A percentile compares a stretch with the other conserved stretches of the same genome.
These are phyloP conservation scores for Fraxinus albicans DNA, from an alignment of 305 asterid genomes.

Conservation along the genomic window DNA sequence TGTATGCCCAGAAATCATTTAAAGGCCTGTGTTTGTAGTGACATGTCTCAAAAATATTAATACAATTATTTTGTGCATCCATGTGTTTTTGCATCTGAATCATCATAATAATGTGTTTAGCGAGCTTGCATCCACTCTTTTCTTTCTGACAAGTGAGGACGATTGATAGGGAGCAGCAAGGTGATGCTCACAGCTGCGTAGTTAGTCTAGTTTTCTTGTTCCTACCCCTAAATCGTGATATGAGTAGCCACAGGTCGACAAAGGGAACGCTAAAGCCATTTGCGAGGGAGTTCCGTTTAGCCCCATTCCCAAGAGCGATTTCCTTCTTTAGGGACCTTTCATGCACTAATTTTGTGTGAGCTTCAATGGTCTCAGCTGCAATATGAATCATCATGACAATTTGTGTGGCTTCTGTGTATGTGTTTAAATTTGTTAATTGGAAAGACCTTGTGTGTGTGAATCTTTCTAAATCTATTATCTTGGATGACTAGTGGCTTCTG, in stretches of 20 bases:
- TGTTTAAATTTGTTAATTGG: neutral
- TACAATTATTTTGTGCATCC: neutral
- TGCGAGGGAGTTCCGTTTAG: neutral
- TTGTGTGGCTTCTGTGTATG: neutral
- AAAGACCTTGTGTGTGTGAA: neutral
- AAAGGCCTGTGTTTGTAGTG: neutral
- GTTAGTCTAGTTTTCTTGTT: neutral
- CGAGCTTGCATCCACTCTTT: neutral
- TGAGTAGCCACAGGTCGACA: neutral
- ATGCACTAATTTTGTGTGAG: neutral
- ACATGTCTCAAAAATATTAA: neutral
- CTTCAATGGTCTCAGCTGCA: neutral
- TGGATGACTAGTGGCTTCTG: neutral
- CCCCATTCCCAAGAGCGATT: neutral
- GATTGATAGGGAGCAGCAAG: neutral
- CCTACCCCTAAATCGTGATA: neutral
- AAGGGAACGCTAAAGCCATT: neutral
- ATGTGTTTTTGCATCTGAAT: neutral
- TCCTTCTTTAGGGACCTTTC: neutral
- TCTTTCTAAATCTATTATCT: neutral
- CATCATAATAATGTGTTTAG: neutral
- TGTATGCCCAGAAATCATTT: neutral
- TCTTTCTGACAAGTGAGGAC: neutral
- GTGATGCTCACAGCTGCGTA: neutral
- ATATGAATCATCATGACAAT: neutral